These are phyloP conservation scores for Pythium brachiatum DNA, from an alignment of 352 stramenopile genomes.

Conservation along the genomic window DNA sequence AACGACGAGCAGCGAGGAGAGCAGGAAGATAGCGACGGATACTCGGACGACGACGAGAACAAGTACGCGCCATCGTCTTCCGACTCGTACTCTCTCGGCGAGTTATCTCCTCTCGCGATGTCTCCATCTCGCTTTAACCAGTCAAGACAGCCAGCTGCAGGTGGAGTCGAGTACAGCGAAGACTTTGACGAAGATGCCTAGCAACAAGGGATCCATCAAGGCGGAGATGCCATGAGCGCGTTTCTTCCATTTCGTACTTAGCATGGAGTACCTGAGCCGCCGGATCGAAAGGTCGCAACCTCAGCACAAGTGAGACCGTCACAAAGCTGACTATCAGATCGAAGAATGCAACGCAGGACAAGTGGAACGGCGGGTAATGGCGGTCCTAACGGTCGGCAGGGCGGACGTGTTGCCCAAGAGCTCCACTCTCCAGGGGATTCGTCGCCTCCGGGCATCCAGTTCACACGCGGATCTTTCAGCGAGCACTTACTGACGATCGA, in stretches of 20 bases:
- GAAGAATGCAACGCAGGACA: conserved; percentile 9
- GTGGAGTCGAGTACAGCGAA: conserved; percentile 46
- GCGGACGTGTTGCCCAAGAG: background rate
- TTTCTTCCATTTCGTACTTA: conserved; percentile 10
- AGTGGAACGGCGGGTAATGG: background rate
- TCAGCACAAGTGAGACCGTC: background rate
- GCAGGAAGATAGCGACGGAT: background rate
- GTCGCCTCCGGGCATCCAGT: conserved; percentile 15
- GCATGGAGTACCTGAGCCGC: background rate
- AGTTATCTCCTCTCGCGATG: conserved; percentile 18
- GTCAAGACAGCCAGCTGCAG: conserved; percentile 13
- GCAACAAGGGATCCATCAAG: background rate
- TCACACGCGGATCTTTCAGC: conserved; percentile 25
- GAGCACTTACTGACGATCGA: conserved; percentile 22
- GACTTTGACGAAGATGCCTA: conserved; percentile 45
- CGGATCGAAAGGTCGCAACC: conserved; percentile 2
- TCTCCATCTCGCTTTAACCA: conserved; percentile 18
- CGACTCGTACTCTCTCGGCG: conserved; percentile 14
- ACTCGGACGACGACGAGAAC: background rate
- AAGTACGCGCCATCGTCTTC: background rate
- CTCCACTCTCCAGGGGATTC: conserved; percentile 15
- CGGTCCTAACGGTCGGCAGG: background rate
- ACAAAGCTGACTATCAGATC: background rate
- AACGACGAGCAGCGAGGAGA: background rate
- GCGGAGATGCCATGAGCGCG: no score